Base-by-base conservation (phyloP, 2,329 filamentous ascomycete species). In the Curvularia hawaiiensis region DNA sequence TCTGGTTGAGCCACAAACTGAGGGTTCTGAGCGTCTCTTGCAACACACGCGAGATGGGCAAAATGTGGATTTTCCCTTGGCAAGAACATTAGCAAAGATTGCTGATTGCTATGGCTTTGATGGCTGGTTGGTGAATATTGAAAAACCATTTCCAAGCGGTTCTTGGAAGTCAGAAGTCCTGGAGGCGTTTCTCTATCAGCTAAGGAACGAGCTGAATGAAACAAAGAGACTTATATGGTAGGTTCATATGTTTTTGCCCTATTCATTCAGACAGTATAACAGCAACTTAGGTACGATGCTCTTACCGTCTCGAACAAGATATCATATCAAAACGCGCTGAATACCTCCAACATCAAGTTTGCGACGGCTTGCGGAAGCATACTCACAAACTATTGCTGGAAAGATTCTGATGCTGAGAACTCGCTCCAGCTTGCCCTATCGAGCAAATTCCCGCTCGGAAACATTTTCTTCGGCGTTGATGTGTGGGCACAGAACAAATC, bases 361-460 rank as follows among this genome's bases (percentile, higher is more conserved):
- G 73, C 77, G 14, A 59, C 66, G 52, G 74, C 71, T 11, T 76
- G 78, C 20, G 76, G 75, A 38, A 70, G 63, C 9, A 59, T 81
- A 20, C 73, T 82, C 12, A 80, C 79, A 2, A 81, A 82, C 47
- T 82, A 82, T 63, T 73, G 69, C 31, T 82, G 80, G 80, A 75
- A 63, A 12, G 71, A 72, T 18, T 38, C 55, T 3, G 51, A 73
- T 24, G 71, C 67, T 12, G 28, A 50, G 12, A 58, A 64, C 1
- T 73, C 76, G 9, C 58, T 63, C 38, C 48, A 66, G 6, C 46
- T 77, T 5, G 68, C 71, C 14, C 7, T 63, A 9, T 56, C 70
- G 5, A 60, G 66, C 16, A 48, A 60, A 1, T 43, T 80, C 3
- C 57, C 67, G 3, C 52, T 58, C 1, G 28, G 61, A 10, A 64